phyloP scores from a whole-genome alignment of 495 filamentous ascomycete genomes.

The Lasiosphaeria hispida region DNA sequence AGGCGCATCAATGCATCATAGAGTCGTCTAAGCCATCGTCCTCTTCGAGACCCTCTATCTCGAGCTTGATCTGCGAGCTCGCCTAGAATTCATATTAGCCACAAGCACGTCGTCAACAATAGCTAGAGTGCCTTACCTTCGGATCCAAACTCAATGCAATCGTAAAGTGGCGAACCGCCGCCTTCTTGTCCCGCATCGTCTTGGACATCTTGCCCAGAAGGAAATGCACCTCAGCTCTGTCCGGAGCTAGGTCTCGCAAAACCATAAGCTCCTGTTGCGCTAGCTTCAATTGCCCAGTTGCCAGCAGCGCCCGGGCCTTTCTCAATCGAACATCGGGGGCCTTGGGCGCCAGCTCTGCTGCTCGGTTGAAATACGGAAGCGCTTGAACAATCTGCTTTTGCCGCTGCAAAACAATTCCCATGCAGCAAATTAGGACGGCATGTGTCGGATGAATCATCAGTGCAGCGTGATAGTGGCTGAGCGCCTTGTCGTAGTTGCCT shows the following conservation, averaged over 20 bases:
- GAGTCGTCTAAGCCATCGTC: slow-evolving; percentile 75
- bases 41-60: slow-evolving; percentile 85
- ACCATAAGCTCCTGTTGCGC: slow-evolving; percentile 78
- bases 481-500: slow-evolving; percentile 86
- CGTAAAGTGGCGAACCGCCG: slow-evolving; percentile 88
- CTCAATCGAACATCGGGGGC: slow-evolving; percentile 82
- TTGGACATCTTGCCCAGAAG: slow-evolving; percentile 86
- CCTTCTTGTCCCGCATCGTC: slow-evolving; percentile 68
- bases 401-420: slow-evolving; percentile 85
- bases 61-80: slow-evolving; percentile 85
- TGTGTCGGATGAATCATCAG: slow-evolving; percentile 87
- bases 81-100: slow-evolving; percentile 57
- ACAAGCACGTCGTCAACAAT: neutral
- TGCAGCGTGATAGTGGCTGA: slow-evolving; percentile 85
- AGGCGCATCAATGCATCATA: slow-evolving; percentile 41
- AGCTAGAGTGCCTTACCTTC: slow-evolving; percentile 60
- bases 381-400: slow-evolving; percentile 75
- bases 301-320: slow-evolving; percentile 84
- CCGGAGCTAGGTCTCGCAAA: slow-evolving; percentile 84
- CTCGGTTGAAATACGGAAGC: slow-evolving; percentile 73
- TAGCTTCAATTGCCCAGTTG: slow-evolving; percentile 63
- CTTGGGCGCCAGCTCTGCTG: slow-evolving; percentile 74
- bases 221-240: slow-evolving; percentile 95
- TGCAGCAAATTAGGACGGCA: slow-evolving; percentile 82
- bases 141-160: slow-evolving; percentile 93